Base-by-base conservation (phyloP, 768 basidiomycete genomes). In the Inosperma sp. region DNA sequence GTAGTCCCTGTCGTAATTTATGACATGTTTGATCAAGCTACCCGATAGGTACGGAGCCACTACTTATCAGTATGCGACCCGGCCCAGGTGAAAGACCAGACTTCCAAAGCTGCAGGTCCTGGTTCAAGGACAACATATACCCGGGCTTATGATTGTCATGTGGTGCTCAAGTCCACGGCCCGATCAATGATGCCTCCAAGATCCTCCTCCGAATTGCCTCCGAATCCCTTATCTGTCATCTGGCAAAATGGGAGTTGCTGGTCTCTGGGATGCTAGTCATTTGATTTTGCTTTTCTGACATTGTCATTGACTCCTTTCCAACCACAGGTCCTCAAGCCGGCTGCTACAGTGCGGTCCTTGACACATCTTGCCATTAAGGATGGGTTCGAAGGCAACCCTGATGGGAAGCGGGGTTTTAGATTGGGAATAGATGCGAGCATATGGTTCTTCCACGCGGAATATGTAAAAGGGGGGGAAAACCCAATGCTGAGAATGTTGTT, bases 371-470 rank as follows among this genome's bases (percentile, higher is more conserved):
- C 64, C 4, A 53, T 66, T 10, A 42, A 53, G 10, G 59, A 61
- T 1, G 63, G 62, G 5, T 65, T 65, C 29, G 62, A 67, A 42
- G 78, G 72, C 77, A 56, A 68, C 82, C 13, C 68, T 70, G 48
- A 82, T 73, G 5, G 76, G 77, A 40, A 77, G 78, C 81, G 14
- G 74, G 82, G 39, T 68, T 84, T 62, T 52, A 75, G 82, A 33
- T 70, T 88, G 48, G 86, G 85, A 7, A 80, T 87, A 34, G 86
- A 87, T 54, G 84, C 82, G 13, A 80, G 78, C 30, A 82, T 84
- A 42, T 83, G 82, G 82, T 81, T 83, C 58, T 77, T 76, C 51
- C 85, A 87, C 55, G 77, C 78, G 3, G 65, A 72, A 1, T 72
- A 75, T 49, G 78, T 80, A 27, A 72, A 68, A 56, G 79, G 77